Conservation (phyloP, 345 rosid species). For the Salix suchowensis region DNA sequence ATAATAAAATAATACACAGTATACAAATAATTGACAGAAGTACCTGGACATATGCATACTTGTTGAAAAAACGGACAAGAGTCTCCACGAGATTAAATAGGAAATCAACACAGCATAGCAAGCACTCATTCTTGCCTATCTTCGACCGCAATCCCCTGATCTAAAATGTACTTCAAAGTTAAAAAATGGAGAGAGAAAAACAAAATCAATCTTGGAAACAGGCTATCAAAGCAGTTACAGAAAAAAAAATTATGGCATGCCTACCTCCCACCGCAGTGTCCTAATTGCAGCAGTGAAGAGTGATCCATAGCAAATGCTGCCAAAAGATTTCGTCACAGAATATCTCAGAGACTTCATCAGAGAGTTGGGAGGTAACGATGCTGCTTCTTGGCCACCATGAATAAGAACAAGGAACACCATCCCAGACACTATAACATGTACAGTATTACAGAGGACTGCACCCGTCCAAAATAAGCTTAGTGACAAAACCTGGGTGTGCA, state of each 20-base stretch:
- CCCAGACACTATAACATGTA: conserved; percentile 94
- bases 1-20: not conserved
- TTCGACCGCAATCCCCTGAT: conserved; percentile 93
- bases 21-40: not conserved
- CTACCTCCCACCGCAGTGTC: conserved; percentile 95
- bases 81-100: conserved; percentile 91
- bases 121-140: conserved; percentile 90
- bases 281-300: conserved; percentile 96
- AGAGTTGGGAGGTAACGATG: conserved; percentile 74
- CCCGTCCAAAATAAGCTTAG: conserved; percentile 97
- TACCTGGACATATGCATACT: conserved; percentile 97
- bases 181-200: conserved; percentile 2
- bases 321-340: conserved; percentile 87
- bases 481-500: conserved; percentile 65
- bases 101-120: conserved; percentile 93
- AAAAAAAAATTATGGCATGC: conserved; percentile 9
- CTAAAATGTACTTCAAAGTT: conserved; percentile 33
- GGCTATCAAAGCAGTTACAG: conserved; percentile 1
- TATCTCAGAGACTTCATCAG: conserved; percentile 60
- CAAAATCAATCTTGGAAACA: conserved; percentile 1
- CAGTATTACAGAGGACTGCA: conserved; percentile 87
- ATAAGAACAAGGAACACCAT: conserved; percentile 87
- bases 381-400: conserved; percentile 69
- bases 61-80: conserved; percentile 94
- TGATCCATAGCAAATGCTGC: conserved; percentile 96